Base-by-base conservation (phyloP, 2,329 filamentous ascomycete genomes). In the Alternaria conjuncta region DNA sequence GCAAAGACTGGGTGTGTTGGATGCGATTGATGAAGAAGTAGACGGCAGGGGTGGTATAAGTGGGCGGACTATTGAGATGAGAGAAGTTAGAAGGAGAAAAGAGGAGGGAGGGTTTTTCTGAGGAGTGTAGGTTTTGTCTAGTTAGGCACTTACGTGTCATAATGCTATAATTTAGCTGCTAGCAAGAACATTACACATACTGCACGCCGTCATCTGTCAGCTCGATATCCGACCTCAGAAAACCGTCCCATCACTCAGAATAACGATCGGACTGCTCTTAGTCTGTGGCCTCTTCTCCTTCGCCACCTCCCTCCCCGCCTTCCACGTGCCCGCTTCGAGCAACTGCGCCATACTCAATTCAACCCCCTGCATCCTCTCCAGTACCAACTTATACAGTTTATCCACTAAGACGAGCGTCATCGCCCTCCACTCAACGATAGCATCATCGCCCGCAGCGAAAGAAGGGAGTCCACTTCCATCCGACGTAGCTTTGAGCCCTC, bases 241-340 rank as follows among this genome's bases (percentile, higher is more conserved):
- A 3, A 75, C 73, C 1, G 74, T 76, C 0, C 74, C 74, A 63
- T 75, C 74, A 45, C 73, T 76, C 25, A 70, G n/a, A 47, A 76
- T 75, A 8, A 76, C 63, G 32, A 76, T 75, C 3, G 74, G 74
- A 54, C 74, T 76, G 18, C 68, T 70, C 54, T 75, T 76, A 1
- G 71, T 75, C 28, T 64, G 18, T 2, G 74, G 74, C 20, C 74
- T 62, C 23, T 65, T 65, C 63, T 68, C 63, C 45, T 67, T 69
- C 12, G 74, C 73, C 21, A 72, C 63, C 45, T 75, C 73, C 12
- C 74, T 49, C 1, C 74, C 74, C 21, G 69, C 67, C 89, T 97
- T 97, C 94, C 95, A 98, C 74, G 93, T 97, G 32, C 95, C 95
- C 6, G 94, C 95, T 80, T 98, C 95, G 10, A 98, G 84, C 82